Evolutionary conservation across 331 rosid genomes (phyloP), one percentile per base, ranked within the genome.

Genomic region (Erythrophleum ivorense): DNA sequence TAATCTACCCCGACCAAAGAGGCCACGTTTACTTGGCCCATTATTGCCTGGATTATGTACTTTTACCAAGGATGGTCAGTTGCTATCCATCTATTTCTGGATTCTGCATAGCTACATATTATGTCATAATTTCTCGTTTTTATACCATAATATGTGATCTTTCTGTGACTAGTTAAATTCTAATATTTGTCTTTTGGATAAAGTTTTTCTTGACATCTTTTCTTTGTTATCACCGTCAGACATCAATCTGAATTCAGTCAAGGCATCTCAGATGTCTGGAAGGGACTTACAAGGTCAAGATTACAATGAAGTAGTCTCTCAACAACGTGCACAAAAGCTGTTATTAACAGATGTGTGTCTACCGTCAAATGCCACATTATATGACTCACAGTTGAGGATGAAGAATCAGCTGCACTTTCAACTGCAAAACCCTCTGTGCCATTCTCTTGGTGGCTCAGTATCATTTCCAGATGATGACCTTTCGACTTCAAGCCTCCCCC

Each of bases 241-340:
- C 64, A 52, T 49, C 10, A 38, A 48, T 73, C 77, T 49, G 33
- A 73, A 71, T 80, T 75, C 87, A 49, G 84, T 55, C 75, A 64
- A 58, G 66, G 66, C 69, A 36, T 55, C 87, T 77, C 83, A 19
- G 55, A 83, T 78, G 63, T 43, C 33, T 74, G 68, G 62, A 41
- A 68, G 58, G 91, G 91, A 82, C 90, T 88, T 91, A 75, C 94
- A 88, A 87, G 91, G 90, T 87, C 90, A 91, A 90, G 91, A 88
- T 81, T 73, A 54, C 70, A 85, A 78, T 40, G 80, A 76, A 2
- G 49, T 34, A 33, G 49, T 40, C 77, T 60, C 75, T 76, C 60
- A 75, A 82, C 85, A 45, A 67, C 82, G 50, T 76, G 83, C 83
- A 34, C 72, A 77, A 73, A 85, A 48, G 45, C 78, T 58, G 31